phyloP scores from a whole-genome alignment of 2,329 filamentous ascomycete genomes.

The Aspergillus sp. region DNA sequence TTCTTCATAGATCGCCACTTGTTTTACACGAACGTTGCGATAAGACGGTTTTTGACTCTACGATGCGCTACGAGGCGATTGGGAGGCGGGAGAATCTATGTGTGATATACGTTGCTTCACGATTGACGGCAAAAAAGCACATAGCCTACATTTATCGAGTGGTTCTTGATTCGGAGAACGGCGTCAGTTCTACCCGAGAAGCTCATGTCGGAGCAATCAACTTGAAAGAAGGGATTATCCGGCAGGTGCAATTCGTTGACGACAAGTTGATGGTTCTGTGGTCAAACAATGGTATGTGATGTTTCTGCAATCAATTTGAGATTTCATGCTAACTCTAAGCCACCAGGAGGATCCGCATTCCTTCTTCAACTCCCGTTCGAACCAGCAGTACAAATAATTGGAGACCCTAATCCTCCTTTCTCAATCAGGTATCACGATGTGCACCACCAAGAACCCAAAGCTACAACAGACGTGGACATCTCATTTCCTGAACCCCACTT shows the following conservation, averaged over 20 bases:
- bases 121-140: conserved; percentile 33
- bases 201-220: conserved; percentile 32
- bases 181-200: conserved; percentile 53
- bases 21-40: conserved; percentile 45
- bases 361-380: conserved; percentile 38
- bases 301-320: background rate
- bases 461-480: conserved; percentile 21
- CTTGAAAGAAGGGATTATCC: conserved; percentile 35
- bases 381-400: conserved; percentile 10
- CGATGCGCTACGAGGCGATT: conserved; percentile 53
- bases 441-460: conserved; percentile 14
- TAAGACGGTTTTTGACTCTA: conserved; percentile 52
- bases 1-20: conserved; percentile 62
- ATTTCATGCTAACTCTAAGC: background rate
- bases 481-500: conserved; percentile 16
- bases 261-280: conserved; percentile 61
- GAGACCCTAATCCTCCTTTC: conserved; percentile 10
- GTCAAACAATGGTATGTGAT: conserved; percentile 31
- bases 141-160: conserved; percentile 57
- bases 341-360: conserved; percentile 26
- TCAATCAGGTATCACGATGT: conserved; percentile 23
- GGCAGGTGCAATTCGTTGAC: conserved; percentile 69
- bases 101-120: conserved; percentile 36
- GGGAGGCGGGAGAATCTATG: conserved; percentile 24
- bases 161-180: conserved; percentile 55